Evolutionary conservation across 768 basidiomycete genomes (phyloP).

Genomic region (Tricholomella constricta): DNA sequence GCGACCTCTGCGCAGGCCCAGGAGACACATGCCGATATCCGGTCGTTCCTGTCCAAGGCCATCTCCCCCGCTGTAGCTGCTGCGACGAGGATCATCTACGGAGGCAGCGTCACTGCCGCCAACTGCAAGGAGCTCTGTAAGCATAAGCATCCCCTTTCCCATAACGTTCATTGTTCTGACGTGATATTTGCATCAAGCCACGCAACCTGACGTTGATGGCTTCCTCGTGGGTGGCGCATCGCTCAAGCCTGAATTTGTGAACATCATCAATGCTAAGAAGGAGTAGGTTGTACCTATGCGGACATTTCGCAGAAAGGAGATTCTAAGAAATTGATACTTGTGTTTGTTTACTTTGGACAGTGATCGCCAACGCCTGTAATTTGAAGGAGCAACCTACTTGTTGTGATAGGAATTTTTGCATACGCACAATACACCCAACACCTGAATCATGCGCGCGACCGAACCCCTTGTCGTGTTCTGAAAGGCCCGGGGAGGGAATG

Average conservation of each 20-base stretch:
- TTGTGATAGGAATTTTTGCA: no score
- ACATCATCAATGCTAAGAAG: slow-evolving; percentile 77
- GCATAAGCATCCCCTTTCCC: no score
- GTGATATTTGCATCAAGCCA: slow-evolving; percentile 47
- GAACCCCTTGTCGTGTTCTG: no score
- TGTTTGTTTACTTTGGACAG: not conserved
- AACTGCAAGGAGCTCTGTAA: slow-evolving; percentile 88
- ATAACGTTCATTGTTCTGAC: no score
- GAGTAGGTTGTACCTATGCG: slow-evolving; percentile 1
- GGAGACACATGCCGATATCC: slow-evolving; percentile 84
- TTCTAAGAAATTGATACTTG: not conserved
- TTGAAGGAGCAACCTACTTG: not conserved
- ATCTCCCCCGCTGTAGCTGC: slow-evolving; percentile 74
- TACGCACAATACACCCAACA: no score
- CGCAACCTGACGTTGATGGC: slow-evolving; percentile 86
- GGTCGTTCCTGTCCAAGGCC: slow-evolving; percentile 64
- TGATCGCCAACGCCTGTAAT: not conserved
- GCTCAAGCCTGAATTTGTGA: slow-evolving; percentile 93
- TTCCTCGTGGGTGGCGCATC: slow-evolving; percentile 99
- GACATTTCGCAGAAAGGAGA: not conserved
- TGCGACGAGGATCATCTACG: slow-evolving; percentile 87
- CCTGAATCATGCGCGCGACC: no score
- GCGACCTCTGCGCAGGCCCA: slow-evolving; percentile 93
- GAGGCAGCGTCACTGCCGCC: slow-evolving; percentile 88
- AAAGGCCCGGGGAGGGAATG: no score